Evolutionary conservation across 176 grass and related monocot genomes (phyloP), one percentile per base, ranked within the genome.

Genomic region (Luzula sylvatica): DNA sequence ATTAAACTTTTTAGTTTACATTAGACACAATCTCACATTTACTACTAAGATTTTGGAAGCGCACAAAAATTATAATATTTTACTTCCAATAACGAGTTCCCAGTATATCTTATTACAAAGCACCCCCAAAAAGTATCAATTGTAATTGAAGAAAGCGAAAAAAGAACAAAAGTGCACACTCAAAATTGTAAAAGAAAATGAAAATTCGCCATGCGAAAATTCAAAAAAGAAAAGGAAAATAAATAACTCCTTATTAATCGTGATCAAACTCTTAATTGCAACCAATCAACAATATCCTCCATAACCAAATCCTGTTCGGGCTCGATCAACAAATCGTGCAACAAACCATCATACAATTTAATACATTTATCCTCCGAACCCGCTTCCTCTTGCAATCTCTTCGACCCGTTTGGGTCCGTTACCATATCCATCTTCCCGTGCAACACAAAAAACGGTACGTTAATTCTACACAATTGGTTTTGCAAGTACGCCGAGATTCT

Each of bases 271-370:
- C 78, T 76, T 0, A 46, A 67, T 11, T 32, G 55, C 8, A 86
- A 19, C 90, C 84, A 96, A 53, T 62, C 68, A 23, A 82, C 49
- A 53, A 96, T 96, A 48, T 82, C 85, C 41, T 60, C 21, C 55
- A 96, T 78, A 8, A 96, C 38, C 11, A 11, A 3, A 3, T 86
- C 77, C 50, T 81, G 47, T 68, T 96, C 85, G 2, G 81, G 90
- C 73, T 89, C 90, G 48, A 89, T 89, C 22, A 96, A 81, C 14
- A 96, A 74, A 62, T 88, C 89, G 50, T 96, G 84, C 8, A 86
- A 70, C 19, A 86, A 42, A 0, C 84, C 77, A 7, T 65, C 47
- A 52, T 96, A 96, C 16, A 96, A 44, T 45, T 46, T 64, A 43
- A 89, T 75, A 19, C 55, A 64, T 64, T 89, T 89, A 53, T 96